A percentile compares a stretch with the other conserved stretches of the same genome.
These are phyloP conservation scores for Sporothrix phasma DNA, from an alignment of 2,329 filamentous ascomycete genomes.

Conservation along the genomic window DNA sequence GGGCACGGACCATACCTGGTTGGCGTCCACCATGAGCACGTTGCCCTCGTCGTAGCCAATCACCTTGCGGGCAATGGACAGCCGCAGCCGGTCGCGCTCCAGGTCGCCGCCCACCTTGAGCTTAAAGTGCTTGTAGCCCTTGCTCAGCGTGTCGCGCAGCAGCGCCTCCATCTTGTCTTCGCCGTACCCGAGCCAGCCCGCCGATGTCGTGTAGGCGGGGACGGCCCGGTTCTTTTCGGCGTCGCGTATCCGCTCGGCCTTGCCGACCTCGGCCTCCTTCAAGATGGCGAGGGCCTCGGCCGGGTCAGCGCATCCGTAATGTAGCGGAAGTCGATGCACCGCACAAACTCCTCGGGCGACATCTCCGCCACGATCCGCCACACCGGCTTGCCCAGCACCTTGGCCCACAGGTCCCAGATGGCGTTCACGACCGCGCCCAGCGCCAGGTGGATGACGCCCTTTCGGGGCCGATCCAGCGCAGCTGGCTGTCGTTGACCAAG, in stretches of 20 bases:
- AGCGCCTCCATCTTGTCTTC: conserved; percentile 77
- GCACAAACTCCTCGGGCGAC: conserved; percentile 76
- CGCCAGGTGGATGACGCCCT: conserved; percentile 87
- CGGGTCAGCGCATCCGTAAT: conserved; percentile 89
- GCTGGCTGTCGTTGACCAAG: conserved; percentile 81
- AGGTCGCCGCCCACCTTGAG: conserved; percentile 73
- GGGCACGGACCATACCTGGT: conserved; percentile 85
- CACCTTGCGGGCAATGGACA: conserved; percentile 59
- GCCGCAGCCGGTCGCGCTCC: conserved; percentile 58
- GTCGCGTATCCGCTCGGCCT: conserved; percentile 61
- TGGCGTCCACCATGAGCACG: conserved; percentile 85
- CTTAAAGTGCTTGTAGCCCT: conserved; percentile 82
- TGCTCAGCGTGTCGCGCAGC: conserved; percentile 60
- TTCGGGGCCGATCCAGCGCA: conserved; percentile 89
- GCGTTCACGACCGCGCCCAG: conserved; percentile 84
- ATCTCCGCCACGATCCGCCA: conserved; percentile 88
- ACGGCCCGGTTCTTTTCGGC: conserved; percentile 66
- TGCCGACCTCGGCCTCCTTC: conserved; percentile 53
- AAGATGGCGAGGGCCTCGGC: conserved; percentile 70
- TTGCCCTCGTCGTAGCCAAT: conserved; percentile 54
- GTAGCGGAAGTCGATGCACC: conserved; percentile 88
- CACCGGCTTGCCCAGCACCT: conserved; percentile 73
- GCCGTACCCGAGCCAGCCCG: conserved; percentile 84
- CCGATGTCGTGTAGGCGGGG: conserved; percentile 82
- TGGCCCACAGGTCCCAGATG: conserved; percentile 93